Evolutionary conservation across 2,329 filamentous ascomycete species (phyloP).

Genomic region (Verticillium tricorpus): DNA sequence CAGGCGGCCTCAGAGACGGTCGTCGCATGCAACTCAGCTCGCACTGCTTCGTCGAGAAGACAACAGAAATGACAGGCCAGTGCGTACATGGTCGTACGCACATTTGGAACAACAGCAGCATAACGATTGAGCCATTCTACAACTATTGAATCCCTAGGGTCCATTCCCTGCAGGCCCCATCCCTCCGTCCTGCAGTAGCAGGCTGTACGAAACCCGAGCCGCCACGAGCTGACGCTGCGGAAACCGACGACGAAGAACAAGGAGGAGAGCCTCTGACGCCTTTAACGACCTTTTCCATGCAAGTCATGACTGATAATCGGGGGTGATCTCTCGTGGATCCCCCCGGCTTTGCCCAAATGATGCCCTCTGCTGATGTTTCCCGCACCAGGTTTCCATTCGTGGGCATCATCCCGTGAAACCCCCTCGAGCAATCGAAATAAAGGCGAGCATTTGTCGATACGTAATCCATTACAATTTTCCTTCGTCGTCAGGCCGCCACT

Average conservation of each 20-base stretch:
- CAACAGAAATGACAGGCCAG: background rate
- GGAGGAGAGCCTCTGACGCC: constrained; percentile 11
- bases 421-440: background rate
- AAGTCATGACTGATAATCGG: constrained; percentile 5
- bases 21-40: too few relatives aligned
- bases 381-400: constrained; percentile 5
- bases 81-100: background rate
- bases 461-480: background rate
- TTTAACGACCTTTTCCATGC: constrained; percentile 15
- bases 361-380: background rate
- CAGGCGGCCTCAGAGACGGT: too few relatives aligned
- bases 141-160: background rate
- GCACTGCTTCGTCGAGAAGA: too few relatives aligned
- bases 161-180: background rate
- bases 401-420: constrained; percentile 6
- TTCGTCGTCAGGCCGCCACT: background rate
- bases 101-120: background rate
- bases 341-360: constrained; percentile 6
- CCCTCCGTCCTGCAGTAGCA: background rate
- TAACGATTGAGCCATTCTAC: background rate
- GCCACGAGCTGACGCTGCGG: too few relatives aligned
- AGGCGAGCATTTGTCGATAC: background rate
- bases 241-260: background rate
- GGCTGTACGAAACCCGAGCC: background rate
- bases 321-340: constrained; percentile 3